Conservation (phyloP, 1,139 yeast genomes). For the Scheffersomyces quercinus region DNA sequence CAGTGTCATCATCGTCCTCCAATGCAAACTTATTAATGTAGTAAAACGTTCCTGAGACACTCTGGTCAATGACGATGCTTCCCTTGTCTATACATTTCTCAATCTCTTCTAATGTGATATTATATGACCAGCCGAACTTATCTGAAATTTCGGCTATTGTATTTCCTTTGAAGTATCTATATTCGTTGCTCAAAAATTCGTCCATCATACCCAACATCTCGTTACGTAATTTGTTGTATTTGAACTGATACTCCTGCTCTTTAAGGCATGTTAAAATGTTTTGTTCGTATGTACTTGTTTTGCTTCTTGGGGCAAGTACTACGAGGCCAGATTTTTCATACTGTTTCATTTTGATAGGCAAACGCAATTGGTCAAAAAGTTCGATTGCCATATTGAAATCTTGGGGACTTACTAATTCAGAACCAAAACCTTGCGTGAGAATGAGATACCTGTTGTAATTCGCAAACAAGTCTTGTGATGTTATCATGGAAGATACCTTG, state of each 20-base stretch:
- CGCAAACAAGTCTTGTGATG: slow-evolving; percentile 45
- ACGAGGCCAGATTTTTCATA: slow-evolving; percentile 39
- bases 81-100: slow-evolving; percentile 61
- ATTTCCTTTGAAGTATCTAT: slow-evolving; percentile 31
- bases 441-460: slow-evolving; percentile 42
- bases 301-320: slow-evolving; percentile 29
- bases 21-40: slow-evolving; percentile 30
- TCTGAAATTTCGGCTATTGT: slow-evolving; percentile 41
- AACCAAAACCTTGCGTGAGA: slow-evolving; percentile 43
- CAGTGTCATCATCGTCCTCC: slow-evolving; percentile 9
- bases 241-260: slow-evolving; percentile 27
- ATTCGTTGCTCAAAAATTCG: slow-evolving; percentile 25
- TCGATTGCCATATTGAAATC: slow-evolving; percentile 36
- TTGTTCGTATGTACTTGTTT: slow-evolving; percentile 21
- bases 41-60: slow-evolving; percentile 57
- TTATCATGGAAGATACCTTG: slow-evolving; percentile 38
- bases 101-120: slow-evolving; percentile 68
- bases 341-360: slow-evolving; percentile 33
- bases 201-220: slow-evolving; percentile 21
- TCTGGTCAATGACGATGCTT: slow-evolving; percentile 63
- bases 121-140: slow-evolving; percentile 61
- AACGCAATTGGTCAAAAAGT: slow-evolving; percentile 28
- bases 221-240: slow-evolving; percentile 23
- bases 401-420: slow-evolving; percentile 30
- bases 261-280: slow-evolving; percentile 25